Base-by-base conservation (phyloP, 176 grass and related monocot species). In the Cenchrus purpureus region DNA sequence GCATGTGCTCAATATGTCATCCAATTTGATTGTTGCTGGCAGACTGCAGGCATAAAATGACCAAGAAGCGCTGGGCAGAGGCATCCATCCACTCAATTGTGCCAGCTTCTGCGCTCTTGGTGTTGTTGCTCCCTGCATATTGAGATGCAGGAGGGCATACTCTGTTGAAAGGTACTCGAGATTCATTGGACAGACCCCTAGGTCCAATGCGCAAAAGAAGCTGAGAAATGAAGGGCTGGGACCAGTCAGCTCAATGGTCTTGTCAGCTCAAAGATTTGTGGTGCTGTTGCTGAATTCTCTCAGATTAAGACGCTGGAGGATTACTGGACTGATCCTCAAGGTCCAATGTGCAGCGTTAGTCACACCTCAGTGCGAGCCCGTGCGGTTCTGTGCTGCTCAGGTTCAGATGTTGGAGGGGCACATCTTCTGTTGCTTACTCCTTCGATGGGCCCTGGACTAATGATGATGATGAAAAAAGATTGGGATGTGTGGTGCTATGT, bases 11-110 rank as follows among this genome's bases (percentile, higher is more conserved):
- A 85, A 69, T 34, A n/a, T 29, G 48, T 28, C 5, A 64, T 57
- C 64, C 2, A 9, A 68, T 69, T 66, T 54, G 65, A 74, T 83
- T 61, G 31, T 86, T 50, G 79, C 86, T 92, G 93, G 90, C 77
- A 89, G 88, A 87, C 73, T 42, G 88, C 88, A 92, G 93, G 93
- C 90, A 85, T 89, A 82, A 63, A 78, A 83, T 49, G 79, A 58
- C 80, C 73, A 68, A 92, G 86, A 86, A 50, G 55, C 17, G 16
- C 60, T 49, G 68, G 53, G 67, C 77, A 32, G 58, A 66, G 71
- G 52, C 28, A 34, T 9, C 28, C 78, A 79, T 86, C 54, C 0
- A 2, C 44, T 12, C 57, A 63, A 77, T 78, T 15, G n/a, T 55
- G 20, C 29, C 70, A 76, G 69, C 63, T 55, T 63, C 25, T 79